Conservation (phyloP, 495 filamentous ascomycete species). For the Stereocaulon alpinum region DNA sequence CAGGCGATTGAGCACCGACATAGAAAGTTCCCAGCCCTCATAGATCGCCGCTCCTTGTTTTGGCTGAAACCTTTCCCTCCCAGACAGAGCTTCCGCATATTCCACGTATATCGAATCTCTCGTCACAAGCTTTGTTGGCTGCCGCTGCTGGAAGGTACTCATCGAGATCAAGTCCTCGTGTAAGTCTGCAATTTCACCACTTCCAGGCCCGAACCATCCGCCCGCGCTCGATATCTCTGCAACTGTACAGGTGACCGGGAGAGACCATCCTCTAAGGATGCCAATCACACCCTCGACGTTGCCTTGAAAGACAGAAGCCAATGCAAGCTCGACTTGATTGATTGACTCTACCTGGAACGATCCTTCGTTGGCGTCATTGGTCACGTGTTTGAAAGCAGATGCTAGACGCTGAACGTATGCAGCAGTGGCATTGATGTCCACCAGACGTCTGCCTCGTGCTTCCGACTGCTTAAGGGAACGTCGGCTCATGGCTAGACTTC, state of each 20-base stretch:
- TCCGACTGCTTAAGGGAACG: conserved; percentile 24
- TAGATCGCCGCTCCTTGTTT: conserved; percentile 30
- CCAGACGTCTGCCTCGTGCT: conserved; percentile 25
- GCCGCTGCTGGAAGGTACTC: conserved; percentile 26
- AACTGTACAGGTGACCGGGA: conserved; percentile 62
- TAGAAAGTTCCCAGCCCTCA: conserved; percentile 79
- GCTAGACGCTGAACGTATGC: conserved; percentile 46
- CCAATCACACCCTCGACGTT: conserved; percentile 62
- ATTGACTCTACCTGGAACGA: conserved; percentile 60
- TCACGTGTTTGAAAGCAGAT: conserved; percentile 40
- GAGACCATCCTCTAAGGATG: conserved; percentile 67
- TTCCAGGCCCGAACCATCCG: conserved; percentile 52
- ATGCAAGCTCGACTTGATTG: conserved; percentile 61
- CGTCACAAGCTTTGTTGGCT: conserved; percentile 20
- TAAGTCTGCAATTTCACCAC: conserved; percentile 9
- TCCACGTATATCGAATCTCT: conserved; percentile 64
- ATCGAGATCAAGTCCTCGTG: conserved; percentile 29
- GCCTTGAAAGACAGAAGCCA: conserved; percentile 69
- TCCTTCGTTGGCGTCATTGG: conserved; percentile 35
- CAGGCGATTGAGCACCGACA: conserved; percentile 65
- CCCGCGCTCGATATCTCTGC: conserved; percentile 66
- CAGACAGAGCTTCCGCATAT: conserved; percentile 51
- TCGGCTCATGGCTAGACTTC: conserved; percentile 26
- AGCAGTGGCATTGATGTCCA: conserved; percentile 36
- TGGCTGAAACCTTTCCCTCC: conserved; percentile 32